Base-by-base conservation (phyloP, 768 basidiomycete species). In the Leucocoprinus leucothites region DNA sequence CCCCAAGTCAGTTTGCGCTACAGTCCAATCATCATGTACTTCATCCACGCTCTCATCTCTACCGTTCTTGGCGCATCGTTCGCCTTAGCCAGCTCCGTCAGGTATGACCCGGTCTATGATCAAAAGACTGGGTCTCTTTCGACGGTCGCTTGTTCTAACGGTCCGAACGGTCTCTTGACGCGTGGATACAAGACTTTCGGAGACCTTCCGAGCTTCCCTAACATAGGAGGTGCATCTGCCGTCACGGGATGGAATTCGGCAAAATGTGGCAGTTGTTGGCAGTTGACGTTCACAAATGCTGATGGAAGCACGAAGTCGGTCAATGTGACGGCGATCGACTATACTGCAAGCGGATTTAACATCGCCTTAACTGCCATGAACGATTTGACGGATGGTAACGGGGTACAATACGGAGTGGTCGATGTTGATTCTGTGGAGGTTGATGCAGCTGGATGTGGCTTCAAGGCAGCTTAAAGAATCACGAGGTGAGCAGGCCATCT, bases 221-320 rank as follows among this genome's bases (percentile, higher is more conserved):
- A 71, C 65, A 82, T 87, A 61, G 84, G 82, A 26, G 85, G 80
- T 1, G 79, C 74, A 0, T 69, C 73, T 14, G 81, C 75, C 35
- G 70, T 87, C 53, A 66, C 65, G 5, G 77, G 75, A 24, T 86
- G 69, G 67, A 74, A 81, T 63, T 85, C 82, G 1, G 57, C 65
- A 1, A 68, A 71, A 42, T 87, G 85, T 60, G 83, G 82, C 1
- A 74, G 76, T 22, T 87, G 86, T 67, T 87, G 83, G 83, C 52
- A 73, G 56, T 63, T 87, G 58, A 76, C 78, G 4, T 85, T 75
- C 66, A 71, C 72, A 35, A 66, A 69, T 49, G 24, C 51, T 3
- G 45, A 57, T 4, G 71, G 11, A 11, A 31, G 71, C 3, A 60
- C 61, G 19, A 74, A 57, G 53, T 75, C 63, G 51, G 71, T 85